phyloP scores from a whole-genome alignment of 2,329 filamentous ascomycete species.

The Colletotrichum shisoi region DNA sequence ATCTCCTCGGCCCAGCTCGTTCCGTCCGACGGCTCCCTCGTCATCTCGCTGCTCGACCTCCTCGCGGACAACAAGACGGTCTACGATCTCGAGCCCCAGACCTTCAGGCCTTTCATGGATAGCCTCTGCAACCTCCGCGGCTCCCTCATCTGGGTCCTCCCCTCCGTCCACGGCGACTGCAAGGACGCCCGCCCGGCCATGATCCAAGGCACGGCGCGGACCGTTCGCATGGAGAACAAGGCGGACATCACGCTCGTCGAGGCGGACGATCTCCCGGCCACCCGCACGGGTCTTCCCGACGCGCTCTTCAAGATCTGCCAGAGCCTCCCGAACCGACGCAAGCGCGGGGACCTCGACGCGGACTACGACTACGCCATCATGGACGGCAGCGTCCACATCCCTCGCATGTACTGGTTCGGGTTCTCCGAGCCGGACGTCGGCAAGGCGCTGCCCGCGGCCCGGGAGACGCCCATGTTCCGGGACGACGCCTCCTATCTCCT shows the following conservation, averaged over 20 bases:
- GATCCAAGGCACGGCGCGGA: constrained; percentile 45
- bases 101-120: constrained; percentile 28
- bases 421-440: constrained; percentile 16
- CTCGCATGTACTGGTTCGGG: constrained; percentile 38
- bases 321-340: constrained; percentile 16
- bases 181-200: constrained; percentile 44
- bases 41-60: constrained; percentile 43
- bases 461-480: constrained; percentile 33
- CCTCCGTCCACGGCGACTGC: constrained; percentile 42
- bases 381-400: constrained; percentile 43
- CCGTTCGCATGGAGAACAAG: constrained; percentile 45
- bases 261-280: neutral
- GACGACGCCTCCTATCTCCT: constrained; percentile 43
- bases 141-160: constrained; percentile 47
- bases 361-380: constrained; percentile 48
- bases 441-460: constrained; percentile 42
- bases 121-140: constrained; percentile 22
- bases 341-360: constrained; percentile 37
- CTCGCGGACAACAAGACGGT: constrained; percentile 44
- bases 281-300: neutral
- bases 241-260: constrained; percentile 41
- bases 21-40: constrained; percentile 1
- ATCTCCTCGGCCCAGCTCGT: constrained; percentile 1
- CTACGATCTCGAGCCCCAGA: constrained; percentile 38
- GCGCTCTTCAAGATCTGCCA: neutral